Evolutionary conservation across 495 filamentous ascomycete species (phyloP).

Genomic region (Wilcoxina mikolae): DNA sequence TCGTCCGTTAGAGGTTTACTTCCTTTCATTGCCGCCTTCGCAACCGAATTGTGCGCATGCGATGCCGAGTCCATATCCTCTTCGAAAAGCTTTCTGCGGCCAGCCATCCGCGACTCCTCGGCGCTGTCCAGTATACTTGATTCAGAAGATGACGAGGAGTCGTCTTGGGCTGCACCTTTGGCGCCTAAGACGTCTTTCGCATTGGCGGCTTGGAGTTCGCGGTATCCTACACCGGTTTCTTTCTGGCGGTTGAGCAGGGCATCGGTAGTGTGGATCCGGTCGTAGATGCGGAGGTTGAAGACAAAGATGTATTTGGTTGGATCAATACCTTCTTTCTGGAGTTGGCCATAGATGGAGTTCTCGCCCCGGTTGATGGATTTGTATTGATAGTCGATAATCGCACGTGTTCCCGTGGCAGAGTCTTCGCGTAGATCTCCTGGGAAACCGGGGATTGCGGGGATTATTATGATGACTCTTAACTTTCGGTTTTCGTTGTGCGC

Average conservation of each 20-base stretch:
- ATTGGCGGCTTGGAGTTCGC: conserved; percentile 70
- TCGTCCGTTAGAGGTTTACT: conserved; percentile 52
- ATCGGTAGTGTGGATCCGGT: conserved; percentile 70
- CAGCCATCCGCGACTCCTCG: background rate
- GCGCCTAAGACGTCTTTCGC: conserved; percentile 74
- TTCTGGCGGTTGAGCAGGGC: conserved; percentile 55
- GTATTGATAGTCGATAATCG: conserved; percentile 98
- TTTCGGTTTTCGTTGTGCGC: conserved; percentile 75
- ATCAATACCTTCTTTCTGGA: conserved; percentile 62
- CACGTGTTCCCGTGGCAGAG: conserved; percentile 69
- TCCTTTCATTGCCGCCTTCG: conserved; percentile 65
- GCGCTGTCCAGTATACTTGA: background rate
- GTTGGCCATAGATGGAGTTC: conserved; percentile 71
- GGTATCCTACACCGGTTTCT: conserved; percentile 63
- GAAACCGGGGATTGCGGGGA: conserved; percentile 85
- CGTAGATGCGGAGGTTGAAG: conserved; percentile 82
- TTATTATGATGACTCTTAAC: conserved; percentile 78
- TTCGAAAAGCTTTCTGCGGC: background rate
- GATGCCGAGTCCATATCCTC: too few relatives aligned
- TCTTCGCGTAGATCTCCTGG: conserved; percentile 75
- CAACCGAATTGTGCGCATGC: conserved; percentile 46
- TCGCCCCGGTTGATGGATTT: conserved; percentile 86
- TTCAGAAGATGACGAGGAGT: background rate
- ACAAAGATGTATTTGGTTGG: conserved; percentile 71
- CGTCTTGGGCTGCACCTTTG: conserved; percentile 20